These are phyloP conservation scores for Scenedesmus sp. DNA, from an alignment of 163 green algal species.

Conservation along the genomic window DNA sequence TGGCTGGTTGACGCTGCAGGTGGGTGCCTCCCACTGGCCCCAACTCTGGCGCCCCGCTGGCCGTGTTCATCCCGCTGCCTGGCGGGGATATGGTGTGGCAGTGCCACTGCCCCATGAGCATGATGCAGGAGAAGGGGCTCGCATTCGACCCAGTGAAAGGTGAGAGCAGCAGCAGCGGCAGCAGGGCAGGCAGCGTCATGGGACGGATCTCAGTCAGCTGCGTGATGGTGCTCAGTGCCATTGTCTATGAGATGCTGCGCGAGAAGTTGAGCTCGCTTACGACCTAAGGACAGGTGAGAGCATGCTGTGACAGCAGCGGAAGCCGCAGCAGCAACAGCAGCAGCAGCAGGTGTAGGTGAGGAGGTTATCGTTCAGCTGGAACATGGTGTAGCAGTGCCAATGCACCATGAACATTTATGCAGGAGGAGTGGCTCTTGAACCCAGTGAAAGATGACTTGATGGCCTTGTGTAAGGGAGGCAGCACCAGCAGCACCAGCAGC, in stretches of 20 bases:
- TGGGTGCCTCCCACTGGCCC: conserved; percentile 24
- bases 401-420: not conserved
- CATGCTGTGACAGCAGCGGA: no score
- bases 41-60: conserved; percentile 25
- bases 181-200: not conserved
- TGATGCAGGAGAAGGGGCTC: conserved; percentile 55
- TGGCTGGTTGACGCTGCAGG: not conserved
- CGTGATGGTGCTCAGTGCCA: no score
- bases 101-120: conserved; percentile 32
- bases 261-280: no score
- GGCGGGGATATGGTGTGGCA: conserved; percentile 55
- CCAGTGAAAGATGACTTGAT: not conserved
- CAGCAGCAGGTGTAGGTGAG: no score
- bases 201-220: no score
- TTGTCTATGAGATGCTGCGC: no score
- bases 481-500: not conserved
- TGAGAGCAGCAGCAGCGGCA: not conserved
- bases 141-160: conserved; percentile 40
- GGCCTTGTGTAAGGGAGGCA: not conserved
- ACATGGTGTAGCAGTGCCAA: not conserved
- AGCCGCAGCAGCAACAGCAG: no score
- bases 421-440: not conserved
- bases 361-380: no score
- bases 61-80: conserved; percentile 54
- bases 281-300: no score